Conservation (phyloP, 768 basidiomycete species). For the Russula earlei region DNA sequence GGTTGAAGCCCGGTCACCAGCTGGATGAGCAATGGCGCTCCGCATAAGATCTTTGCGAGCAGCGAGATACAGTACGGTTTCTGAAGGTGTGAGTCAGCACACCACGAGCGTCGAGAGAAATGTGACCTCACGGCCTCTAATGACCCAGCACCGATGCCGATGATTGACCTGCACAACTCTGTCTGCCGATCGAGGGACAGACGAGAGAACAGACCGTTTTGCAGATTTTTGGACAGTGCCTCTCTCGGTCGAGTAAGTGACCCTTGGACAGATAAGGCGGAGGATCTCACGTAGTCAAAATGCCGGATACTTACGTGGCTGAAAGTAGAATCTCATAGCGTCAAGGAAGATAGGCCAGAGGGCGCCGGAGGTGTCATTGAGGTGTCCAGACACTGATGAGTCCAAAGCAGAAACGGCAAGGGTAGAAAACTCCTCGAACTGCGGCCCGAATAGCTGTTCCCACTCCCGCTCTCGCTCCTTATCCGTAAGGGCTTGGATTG, state of each 20-base stretch:
- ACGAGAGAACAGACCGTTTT: constrained; percentile 45
- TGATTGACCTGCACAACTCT: constrained; percentile 45
- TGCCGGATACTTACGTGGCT: constrained; percentile 30
- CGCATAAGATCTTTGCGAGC: constrained; percentile 39
- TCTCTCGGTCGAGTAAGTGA: constrained; percentile 30
- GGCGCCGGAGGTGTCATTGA: constrained; percentile 35
- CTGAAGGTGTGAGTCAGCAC: constrained; percentile 5
- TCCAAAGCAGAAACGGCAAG: constrained; percentile 45
- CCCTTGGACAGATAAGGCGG: constrained; percentile 27
- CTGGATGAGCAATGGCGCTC: constrained; percentile 43
- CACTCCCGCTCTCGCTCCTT: neutral
- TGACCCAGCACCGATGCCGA: constrained; percentile 42
- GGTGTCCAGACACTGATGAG: constrained; percentile 31
- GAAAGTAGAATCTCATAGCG: constrained; percentile 37
- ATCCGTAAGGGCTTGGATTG: constrained; percentile 35
- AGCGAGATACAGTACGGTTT: constrained; percentile 34
- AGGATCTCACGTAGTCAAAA: neutral
- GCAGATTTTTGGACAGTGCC: constrained; percentile 37
- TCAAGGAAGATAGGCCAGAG: constrained; percentile 46
- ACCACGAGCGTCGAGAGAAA: constrained; percentile 18
- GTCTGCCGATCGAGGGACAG: constrained; percentile 46
- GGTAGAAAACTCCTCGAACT: constrained; percentile 28
- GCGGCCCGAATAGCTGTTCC: constrained; percentile 28
- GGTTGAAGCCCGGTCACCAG: constrained; percentile 46
- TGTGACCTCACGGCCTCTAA: constrained; percentile 36